Base-by-base conservation (phyloP, 441 rosid species). In the Corymbia citriodora region DNA sequence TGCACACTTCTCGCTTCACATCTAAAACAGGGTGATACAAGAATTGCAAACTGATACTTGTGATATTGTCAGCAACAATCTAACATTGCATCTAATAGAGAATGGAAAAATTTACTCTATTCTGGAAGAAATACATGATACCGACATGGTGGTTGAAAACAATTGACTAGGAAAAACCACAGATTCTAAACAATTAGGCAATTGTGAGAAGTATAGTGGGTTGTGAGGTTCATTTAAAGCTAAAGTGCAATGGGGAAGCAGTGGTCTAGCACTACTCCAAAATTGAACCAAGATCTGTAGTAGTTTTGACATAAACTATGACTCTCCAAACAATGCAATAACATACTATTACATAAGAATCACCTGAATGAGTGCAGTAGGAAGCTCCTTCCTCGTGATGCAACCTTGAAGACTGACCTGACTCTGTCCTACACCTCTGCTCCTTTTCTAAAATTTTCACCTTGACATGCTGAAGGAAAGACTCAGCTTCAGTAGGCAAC, bases 401-500 rank as follows among this genome's bases (percentile, higher is more conserved):
- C 85, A 94, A 92, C 49, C 87, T 90, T 91, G 91, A 90, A 89
- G 70, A 91, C 89, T 93, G 93, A 50, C 90, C 53, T 2, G 92
- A 90, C 86, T 92, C 90, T 52, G 88, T 33, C 89, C 55, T 90
- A 40, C 48, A 68, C 90, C 92, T 90, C 87, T 88, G 92, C 57
- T 83, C 95, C 88, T 93, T 89, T 54, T 91, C 92, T 87, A 94
- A 87, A 89, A 94, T 92, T 93, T 90, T 93, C 92, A 94, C 92
- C 94, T 93, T 94, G 36, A 97, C 94, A 89, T 87, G 92, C 88
- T 87, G 90, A 87, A 92, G 91, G 90, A 92, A 89, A 87, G 94
- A 95, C 91, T 95, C 92, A 88, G 98, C 97, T 92, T 88, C 90
- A 48, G 89, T 88, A 25, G 96, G 97, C 92, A 98, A 93, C 55